A percentile compares a stretch with the other conserved stretches of the same genome.
These are phyloP conservation scores for Zymoseptoria crescenta DNA, from an alignment of 2,329 filamentous ascomycete genomes.

Conservation along the genomic window DNA sequence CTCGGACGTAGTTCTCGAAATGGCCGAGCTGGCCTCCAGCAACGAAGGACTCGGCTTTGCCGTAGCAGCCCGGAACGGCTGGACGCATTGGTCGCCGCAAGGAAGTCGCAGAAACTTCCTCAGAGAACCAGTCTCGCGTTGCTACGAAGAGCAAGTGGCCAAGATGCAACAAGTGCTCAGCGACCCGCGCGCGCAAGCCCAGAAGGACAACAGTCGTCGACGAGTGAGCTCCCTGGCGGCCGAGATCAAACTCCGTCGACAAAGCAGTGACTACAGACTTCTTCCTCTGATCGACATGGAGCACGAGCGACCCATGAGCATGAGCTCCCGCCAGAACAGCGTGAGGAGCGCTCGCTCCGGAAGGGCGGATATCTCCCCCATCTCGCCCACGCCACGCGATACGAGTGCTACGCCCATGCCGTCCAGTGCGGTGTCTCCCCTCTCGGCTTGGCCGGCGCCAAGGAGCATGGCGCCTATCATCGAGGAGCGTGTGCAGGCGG, in stretches of 20 bases:
- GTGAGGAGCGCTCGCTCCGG: conserved; percentile 2
- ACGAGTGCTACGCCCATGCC: background rate
- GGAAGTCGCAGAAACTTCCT: conserved; percentile 50
- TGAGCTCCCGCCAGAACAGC: conserved; percentile 19
- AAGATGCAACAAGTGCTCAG: conserved; percentile 22
- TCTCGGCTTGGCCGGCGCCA: conserved; percentile 5
- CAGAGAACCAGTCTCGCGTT: conserved; percentile 51
- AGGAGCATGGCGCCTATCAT: conserved; percentile 24
- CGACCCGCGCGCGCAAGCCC: conserved; percentile 30
- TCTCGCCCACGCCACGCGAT: background rate
- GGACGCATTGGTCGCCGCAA: conserved; percentile 48
- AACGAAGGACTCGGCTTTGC: conserved; percentile 41
- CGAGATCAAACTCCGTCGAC: conserved; percentile 34
- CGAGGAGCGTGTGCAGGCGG: conserved; percentile 19
- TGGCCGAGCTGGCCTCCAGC: conserved; percentile 36
- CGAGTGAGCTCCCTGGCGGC: conserved; percentile 36
- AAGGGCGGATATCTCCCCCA: conserved; percentile 17
- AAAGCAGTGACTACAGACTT: conserved; percentile 29
- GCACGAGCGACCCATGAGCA: conserved; percentile 32
- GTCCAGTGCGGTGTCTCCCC: background rate
- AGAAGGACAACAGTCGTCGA: conserved; percentile 34
- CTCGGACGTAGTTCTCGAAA: conserved; percentile 46
- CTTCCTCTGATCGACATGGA: conserved; percentile 33
- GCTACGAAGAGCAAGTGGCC: conserved; percentile 48
- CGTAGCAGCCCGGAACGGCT: conserved; percentile 46